Evolutionary conservation across 2,329 filamentous ascomycete species (phyloP).

Genomic region (Decorospora gaudefroyi): DNA sequence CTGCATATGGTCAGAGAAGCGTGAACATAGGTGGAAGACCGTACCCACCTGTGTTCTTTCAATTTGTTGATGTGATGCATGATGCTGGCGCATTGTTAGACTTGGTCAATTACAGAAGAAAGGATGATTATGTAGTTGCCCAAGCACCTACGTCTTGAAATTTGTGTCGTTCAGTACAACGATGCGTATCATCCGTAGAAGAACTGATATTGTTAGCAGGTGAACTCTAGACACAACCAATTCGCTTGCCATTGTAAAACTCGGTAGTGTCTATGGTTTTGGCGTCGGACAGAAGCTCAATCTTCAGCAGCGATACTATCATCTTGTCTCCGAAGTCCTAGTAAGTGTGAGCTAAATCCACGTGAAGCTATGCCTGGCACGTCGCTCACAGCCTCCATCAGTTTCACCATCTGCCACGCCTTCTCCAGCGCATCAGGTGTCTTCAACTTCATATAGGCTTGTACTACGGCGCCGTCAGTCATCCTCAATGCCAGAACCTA

Average conservation of each 20-base stretch:
- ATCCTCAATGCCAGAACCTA: too few species aligned
- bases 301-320: constrained; percentile 67
- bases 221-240: neutral
- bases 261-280: constrained; percentile 43
- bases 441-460: constrained; percentile 57
- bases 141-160: constrained; percentile 60
- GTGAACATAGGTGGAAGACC: neutral
- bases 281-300: constrained; percentile 66
- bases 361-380: neutral
- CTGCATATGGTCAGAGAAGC: constrained; percentile 31
- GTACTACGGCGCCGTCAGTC: constrained; percentile 50
- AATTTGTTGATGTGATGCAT: constrained; percentile 71
- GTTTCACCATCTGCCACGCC: constrained; percentile 61
- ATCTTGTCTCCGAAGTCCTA: constrained; percentile 66
- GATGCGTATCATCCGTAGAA: constrained; percentile 65
- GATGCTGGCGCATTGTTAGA: constrained; percentile 47
- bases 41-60: constrained; percentile 48
- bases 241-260: constrained; percentile 49
- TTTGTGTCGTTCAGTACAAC: constrained; percentile 65
- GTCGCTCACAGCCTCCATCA: constrained; percentile 59
- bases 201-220: constrained; percentile 47
- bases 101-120: neutral
- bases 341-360: neutral
- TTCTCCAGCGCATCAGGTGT: constrained; percentile 54
- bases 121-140: too few species aligned